Evolutionary conservation across 23 red algal species (phyloP), one percentile per base, ranked within the genome.

Genomic region (Porphyridium purpureum): DNA sequence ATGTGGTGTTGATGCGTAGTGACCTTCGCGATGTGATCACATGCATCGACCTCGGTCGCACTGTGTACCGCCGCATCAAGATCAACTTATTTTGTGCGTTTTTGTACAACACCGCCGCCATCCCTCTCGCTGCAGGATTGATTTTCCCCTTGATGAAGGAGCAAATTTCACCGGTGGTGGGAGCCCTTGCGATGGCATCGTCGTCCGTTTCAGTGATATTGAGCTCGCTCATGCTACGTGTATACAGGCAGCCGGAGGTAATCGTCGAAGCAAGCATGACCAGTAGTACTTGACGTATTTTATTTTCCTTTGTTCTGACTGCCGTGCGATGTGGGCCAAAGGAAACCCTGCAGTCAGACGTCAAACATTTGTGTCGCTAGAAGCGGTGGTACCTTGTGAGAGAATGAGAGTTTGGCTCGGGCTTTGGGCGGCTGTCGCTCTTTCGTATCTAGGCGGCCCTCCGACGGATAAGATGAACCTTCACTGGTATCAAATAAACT

Each of bases 51-150:
- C 50, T 98, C 27, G 74, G 72, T 29, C 49, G 62, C 31, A 56
- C 36, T 2, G 57, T 79, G 4, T 81, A 85, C 56, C 72, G 69
- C 2, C 57, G 74, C 24, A 66, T 98, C 33, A 54, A 54, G 0
- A 22, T 86, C 32, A 98, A 98, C 55, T 85, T 72, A 21, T 52
- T 70, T 11, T 98, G 70, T 71, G 90, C 90, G 8, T 34, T 85
- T 17, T 50, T 47, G 5, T 98, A 81, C 50, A 98, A 98, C 75
- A 24, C 73, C n/a, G 6, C 70, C 2, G 73, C 54, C 47, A 50
- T 98, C 32, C 90, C 90, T 24, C 35, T 85, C 14, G 90, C 90
- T 5, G 90, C 67, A 24, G 80, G 80, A 11, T 11, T 11, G 38
- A 44, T 98, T 44, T 98, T 67, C 57, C 90, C 90, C 0, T n/a